Conservation (phyloP, 2,329 filamentous ascomycete species). For the Penicillium capsulatum region DNA sequence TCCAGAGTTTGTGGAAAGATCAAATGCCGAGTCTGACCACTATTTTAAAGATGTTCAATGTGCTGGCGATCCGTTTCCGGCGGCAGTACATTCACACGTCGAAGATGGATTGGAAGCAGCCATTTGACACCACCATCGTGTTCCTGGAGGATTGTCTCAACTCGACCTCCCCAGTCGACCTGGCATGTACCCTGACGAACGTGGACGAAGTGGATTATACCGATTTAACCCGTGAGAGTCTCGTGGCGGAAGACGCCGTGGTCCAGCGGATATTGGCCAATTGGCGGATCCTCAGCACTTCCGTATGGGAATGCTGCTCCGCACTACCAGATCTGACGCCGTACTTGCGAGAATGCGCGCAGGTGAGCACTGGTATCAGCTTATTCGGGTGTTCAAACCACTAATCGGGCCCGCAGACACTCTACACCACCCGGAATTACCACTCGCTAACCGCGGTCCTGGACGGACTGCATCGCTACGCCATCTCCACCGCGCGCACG, state of each 20-base stretch:
- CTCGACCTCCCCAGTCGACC: constrained; percentile 29
- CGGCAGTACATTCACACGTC: constrained; percentile 33
- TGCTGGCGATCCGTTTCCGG: constrained; percentile 34
- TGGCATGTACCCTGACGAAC: constrained; percentile 32
- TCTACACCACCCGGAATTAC: constrained; percentile 33
- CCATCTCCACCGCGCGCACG: constrained; percentile 23
- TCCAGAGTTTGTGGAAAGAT: constrained; percentile 35
- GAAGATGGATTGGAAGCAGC: constrained; percentile 33
- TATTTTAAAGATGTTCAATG: constrained; percentile 36
- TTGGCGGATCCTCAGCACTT: constrained; percentile 32
- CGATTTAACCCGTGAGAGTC: constrained; percentile 21
- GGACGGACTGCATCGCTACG: constrained; percentile 35
- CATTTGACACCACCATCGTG: constrained; percentile 30
- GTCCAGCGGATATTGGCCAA: constrained; percentile 21
- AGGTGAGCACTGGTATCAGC: constrained; percentile 26
- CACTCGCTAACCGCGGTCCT: constrained; percentile 37
- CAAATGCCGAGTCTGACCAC: constrained; percentile 28
- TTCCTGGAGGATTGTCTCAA: constrained; percentile 36
- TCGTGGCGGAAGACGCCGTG: constrained; percentile 23
- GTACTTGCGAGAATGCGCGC: constrained; percentile 34
- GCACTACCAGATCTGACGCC: constrained; percentile 32
- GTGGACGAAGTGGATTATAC: constrained; percentile 32
- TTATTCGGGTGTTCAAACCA: not conserved
- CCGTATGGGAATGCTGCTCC: constrained; percentile 38
- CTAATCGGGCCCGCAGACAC: constrained; percentile 18